Evolutionary conservation across 768 basidiomycete genomes (phyloP).

Genomic region (Galerina marginata): DNA sequence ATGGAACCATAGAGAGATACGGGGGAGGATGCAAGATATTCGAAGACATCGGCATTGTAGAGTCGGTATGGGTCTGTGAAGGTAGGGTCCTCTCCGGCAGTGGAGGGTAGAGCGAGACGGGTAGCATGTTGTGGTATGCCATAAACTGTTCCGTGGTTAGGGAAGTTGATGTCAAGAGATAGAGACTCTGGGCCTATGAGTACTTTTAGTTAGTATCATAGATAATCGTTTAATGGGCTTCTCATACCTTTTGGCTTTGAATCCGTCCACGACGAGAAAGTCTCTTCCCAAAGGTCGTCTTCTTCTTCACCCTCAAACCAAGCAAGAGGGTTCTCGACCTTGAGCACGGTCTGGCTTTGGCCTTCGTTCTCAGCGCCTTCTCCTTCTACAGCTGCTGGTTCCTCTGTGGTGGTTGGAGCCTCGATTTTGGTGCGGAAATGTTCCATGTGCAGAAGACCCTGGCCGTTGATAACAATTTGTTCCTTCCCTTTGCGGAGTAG

Average conservation of each 20-base stretch:
- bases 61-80: conserved; percentile 94
- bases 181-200: conserved; percentile 89
- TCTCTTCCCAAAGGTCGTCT: conserved; percentile 90
- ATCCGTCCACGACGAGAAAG: conserved; percentile 86
- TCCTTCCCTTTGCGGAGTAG: conserved; percentile 77
- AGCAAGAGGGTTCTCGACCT: conserved; percentile 53
- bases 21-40: conserved; percentile 83
- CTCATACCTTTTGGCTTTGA: conserved; percentile 89
- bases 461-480: conserved; percentile 88
- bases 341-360: conserved; percentile 57
- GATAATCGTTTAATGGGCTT: conserved; percentile 1
- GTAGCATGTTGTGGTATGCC: conserved; percentile 98
- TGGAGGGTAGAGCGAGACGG: conserved; percentile 85
- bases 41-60: conserved; percentile 95
- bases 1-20: conserved; percentile 93
- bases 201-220: neutral
- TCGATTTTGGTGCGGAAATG: conserved; percentile 83
- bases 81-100: conserved; percentile 74
- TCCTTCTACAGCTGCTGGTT: conserved; percentile 48
- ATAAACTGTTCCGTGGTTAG: conserved; percentile 88
- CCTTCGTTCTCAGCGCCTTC: conserved; percentile 39
- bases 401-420: conserved; percentile 46
- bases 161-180: conserved; percentile 92
- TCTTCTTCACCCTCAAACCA: conserved; percentile 93
- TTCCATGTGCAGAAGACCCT: conserved; percentile 95